Conservation (phyloP, 2,329 filamentous ascomycete genomes). For the Zymoseptoria passerinii region DNA sequence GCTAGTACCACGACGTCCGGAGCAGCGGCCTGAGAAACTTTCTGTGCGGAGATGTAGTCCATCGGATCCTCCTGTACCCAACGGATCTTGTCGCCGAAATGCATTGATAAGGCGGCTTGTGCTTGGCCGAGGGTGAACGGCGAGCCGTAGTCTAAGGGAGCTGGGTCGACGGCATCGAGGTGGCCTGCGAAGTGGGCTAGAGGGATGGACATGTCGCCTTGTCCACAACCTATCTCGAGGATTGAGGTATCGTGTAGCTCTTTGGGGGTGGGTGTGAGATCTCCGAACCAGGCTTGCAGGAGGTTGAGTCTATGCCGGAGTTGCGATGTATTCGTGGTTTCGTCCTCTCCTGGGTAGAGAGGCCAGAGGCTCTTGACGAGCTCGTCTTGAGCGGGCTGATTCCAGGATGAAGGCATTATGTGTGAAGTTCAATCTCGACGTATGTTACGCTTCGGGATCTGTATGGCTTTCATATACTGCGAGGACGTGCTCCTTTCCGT, state of each 20-base stretch:
- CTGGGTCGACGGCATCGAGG: constrained; percentile 7
- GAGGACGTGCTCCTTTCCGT: not conserved
- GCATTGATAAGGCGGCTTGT: constrained; percentile 1
- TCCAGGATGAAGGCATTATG: not conserved
- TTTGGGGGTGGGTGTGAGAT: not conserved
- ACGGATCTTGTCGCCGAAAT: not conserved
- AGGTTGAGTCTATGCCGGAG: constrained; percentile 5
- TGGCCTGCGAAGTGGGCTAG: constrained; percentile 37
- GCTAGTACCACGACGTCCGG: constrained; percentile 7
- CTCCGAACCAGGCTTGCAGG: constrained; percentile 3
- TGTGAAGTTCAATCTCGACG: not conserved
- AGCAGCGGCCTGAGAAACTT: not conserved
- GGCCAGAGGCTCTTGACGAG: not conserved
- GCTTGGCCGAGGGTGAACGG: constrained; percentile 7
- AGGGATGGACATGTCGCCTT: constrained; percentile 49
- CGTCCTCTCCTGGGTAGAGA: not conserved
- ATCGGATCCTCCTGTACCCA: constrained; percentile 7
- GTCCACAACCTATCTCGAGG: constrained; percentile 53
- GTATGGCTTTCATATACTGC: not conserved
- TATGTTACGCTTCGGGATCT: not conserved
- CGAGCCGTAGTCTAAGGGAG: constrained; percentile 4
- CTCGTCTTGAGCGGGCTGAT: not conserved
- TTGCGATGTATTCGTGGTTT: not conserved
- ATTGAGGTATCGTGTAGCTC: constrained; percentile 33
- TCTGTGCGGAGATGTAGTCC: not conserved